Percentiles rank a stretch among this genome's conserved stretches.
Evolutionary conservation across 2,329 filamentous ascomycete genomes (phyloP).

Genomic region (Emmonsia crescens): DNA sequence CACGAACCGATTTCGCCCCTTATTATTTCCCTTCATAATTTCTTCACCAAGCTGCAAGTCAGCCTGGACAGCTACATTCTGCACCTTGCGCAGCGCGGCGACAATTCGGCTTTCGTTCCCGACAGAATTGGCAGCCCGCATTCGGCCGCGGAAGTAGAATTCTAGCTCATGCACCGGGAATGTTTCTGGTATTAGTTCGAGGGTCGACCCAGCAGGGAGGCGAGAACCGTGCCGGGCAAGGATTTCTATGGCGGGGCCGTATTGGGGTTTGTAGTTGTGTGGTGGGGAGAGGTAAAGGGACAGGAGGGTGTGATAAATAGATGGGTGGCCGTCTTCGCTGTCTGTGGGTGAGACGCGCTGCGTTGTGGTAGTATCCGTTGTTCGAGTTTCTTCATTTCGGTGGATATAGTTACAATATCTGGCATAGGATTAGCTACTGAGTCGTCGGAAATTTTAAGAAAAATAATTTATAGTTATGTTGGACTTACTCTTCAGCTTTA

Average conservation of each 20-base stretch:
- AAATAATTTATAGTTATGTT: not conserved
- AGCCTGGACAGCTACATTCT: conserved; percentile 67
- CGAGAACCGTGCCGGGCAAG: conserved; percentile 89
- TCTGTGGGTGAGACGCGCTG: conserved; percentile 34
- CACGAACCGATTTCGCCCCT: conserved; percentile 56
- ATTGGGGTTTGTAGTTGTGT: conserved; percentile 58
- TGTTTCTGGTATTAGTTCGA: conserved; percentile 71
- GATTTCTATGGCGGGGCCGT: conserved; percentile 69
- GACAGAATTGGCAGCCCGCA: conserved; percentile 71
- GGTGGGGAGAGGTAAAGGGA: conserved; percentile 81
- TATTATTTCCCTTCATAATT: conserved; percentile 37
- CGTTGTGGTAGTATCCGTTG: conserved; percentile 23
- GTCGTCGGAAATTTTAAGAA: conserved; percentile 9
- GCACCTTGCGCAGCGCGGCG: conserved; percentile 63
- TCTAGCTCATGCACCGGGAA: conserved; percentile 71
- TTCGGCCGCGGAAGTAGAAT: conserved; percentile 84
- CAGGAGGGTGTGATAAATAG: conserved; percentile 85
- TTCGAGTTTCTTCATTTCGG: conserved; percentile 40
- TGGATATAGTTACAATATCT: conserved; percentile 87
- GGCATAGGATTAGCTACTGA: conserved; percentile 1
- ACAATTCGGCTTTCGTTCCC: conserved; percentile 73
- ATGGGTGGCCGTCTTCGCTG: conserved; percentile 47
- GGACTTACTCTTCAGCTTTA: conserved; percentile 76
- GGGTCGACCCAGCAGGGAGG: conserved; percentile 73
- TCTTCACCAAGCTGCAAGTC: conserved; percentile 60